Percentiles rank a stretch among this genome's conserved stretches.
Evolutionary conservation across 495 filamentous ascomycete genomes (phyloP).

Genomic region (Tuber aestivum): DNA sequence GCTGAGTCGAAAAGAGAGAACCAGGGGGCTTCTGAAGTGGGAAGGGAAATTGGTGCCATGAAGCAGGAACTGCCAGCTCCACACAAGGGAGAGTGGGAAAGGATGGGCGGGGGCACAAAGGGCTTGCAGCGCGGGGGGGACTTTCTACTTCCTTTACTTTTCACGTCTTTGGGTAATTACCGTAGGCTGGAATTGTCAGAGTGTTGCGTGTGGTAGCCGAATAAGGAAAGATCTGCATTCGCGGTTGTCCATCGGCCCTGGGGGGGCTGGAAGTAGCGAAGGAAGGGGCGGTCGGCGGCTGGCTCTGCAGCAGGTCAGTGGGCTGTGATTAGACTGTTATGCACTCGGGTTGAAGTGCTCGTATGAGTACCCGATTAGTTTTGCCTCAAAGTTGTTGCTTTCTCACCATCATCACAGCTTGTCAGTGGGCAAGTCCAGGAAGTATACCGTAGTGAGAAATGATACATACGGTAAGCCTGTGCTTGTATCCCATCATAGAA

Average conservation of each 20-base stretch:
- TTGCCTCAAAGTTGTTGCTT: not conserved
- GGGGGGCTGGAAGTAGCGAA: not conserved
- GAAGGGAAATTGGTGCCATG: not conserved
- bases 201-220: not conserved
- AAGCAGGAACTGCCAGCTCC: not conserved
- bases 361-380: not conserved
- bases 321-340: not conserved
- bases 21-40: not conserved
- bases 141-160: not conserved
- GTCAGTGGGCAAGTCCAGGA: not conserved
- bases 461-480: not conserved
- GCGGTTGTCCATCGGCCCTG: not conserved
- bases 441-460: not conserved
- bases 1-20: not conserved
- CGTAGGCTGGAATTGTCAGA: not conserved
- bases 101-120: not conserved
- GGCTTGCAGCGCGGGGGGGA: not conserved
- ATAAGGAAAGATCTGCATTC: not conserved
- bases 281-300: not conserved
- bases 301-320: not conserved
- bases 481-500: not conserved
- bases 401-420: not conserved
- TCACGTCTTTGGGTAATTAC: not conserved
- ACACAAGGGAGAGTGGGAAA: not conserved
- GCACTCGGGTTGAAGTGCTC: not conserved